Base-by-base conservation (phyloP, 768 basidiomycete genomes). In the Rhodosporidiobolus odoratus region DNA sequence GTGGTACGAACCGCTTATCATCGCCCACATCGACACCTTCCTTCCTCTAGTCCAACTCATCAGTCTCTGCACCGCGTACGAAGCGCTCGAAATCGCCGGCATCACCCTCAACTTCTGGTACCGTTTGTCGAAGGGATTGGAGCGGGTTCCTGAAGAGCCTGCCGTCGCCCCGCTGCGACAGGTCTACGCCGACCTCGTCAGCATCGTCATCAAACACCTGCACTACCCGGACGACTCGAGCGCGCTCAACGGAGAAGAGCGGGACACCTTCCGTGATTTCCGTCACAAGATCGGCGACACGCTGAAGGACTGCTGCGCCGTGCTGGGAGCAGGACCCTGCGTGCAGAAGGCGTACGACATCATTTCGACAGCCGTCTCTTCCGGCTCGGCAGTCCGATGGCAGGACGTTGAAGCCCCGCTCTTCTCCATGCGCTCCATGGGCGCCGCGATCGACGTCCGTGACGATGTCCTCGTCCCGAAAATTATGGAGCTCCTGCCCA, bases 101-200 rank as follows among this genome's bases (percentile, higher is more conserved):
- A 94, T 98, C 80, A 98, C 96, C 17, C 97, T 98, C 83, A 87
- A 89, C 37, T 98, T 99, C 83, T 99, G 96, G 96, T 93, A 92
- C 87, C 88, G 90, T 25, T 87, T 99, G 43, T 89, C 93, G n/a
- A 89, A 91, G 77, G 88, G 86, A 64, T 86, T 98, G 34, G 87
- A 88, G 62, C 93, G 92, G 81, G 52, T 38, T 4, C 64, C 35
- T 4, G 52, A 47, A 6, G 71, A 66, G 50, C 72, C 71, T 38
- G n/a, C 50, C 30, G 59, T 75, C 48, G 87, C 87, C n/a, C 82
- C 90, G 48, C 89, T 98, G 76, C 75, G 87, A 56, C 87, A 91
- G 62, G 89, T 93, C 34, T 98, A 91, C 83, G 86, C 85, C 76
- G 83, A 86, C 3, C 87, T 99, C 32, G 89, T 96, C 85, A 82